Base-by-base conservation (phyloP, 1,139 yeast species). In the Yamadazyma kanchanaburiensis region DNA sequence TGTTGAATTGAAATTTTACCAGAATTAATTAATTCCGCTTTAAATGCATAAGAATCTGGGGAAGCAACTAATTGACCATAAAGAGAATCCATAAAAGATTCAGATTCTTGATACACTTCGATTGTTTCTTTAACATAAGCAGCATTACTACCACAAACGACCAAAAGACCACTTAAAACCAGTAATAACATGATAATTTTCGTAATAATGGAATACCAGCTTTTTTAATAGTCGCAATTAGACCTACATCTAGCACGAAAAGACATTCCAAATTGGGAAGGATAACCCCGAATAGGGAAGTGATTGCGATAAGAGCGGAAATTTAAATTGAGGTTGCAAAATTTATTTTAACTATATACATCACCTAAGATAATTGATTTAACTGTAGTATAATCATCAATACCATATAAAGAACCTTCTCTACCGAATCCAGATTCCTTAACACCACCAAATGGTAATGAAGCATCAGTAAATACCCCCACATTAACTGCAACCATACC, bases 401-500 rank as follows among this genome's bases (percentile, higher is more conserved):
- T 48, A 18, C 74, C 74, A 40, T 64, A 58, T 39, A 62, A 53
- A 2, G 73, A 65, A n/a, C 74, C 74, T 46, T 68, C 74, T 50
- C 74, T 64, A 25, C 74, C 74, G 38, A 67, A 66, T 0, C 74
- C 74, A 25, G 72, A 64, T 34, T 64, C 68, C 33, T 65, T 65
- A 24, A 68, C 58, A 8, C 74, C 74, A n/a, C 74, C 74, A 40
- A 68, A 68, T 17, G 74, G 74, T 40, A 67, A 47, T 6, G 72
- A 63, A n/a, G 70, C 69, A 38, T 68, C 73, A 10, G 71, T 61
- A 39, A 68, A 62, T 6, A 57, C 48, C 3, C 73, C 74, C 4
- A 71, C 65, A 41, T 68, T 68, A 4, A 64, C 70, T 20, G 70
- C 59, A 11, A 68, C 64, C 73, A 68, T 68, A 15, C 74, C 74